Evolutionary conservation across 108 stramenopile species (phyloP), one percentile per base, ranked within the genome.

Genomic region (Discostella pseudostelligera): DNA sequence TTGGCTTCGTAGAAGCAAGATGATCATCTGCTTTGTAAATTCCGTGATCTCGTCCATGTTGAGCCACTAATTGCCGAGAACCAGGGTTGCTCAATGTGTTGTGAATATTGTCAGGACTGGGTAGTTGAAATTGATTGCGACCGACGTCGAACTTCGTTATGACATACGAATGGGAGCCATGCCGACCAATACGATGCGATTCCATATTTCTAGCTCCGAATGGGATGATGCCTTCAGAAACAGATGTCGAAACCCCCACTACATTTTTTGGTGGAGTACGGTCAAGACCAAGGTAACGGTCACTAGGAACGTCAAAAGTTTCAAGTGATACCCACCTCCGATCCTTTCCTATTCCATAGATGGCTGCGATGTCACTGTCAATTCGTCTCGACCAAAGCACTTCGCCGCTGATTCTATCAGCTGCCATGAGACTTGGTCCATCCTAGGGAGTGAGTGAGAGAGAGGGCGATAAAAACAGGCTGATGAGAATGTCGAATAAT

Each of bases 271-370:
- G 58, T 59, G 53, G n/a, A 29, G 17, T 36, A 26, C 43, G 28
- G 8, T 67, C n/a, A n/a, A n/a, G 66, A 32, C 51, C 74, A 56
- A 56, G 45, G 10, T 59, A 39, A 13, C 55, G 63, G 39, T 67
- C 56, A 19, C 56, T 54, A 37, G 74, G 48, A 39, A 67, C 74
- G 9, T 87, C 82, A 70, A 84, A 54, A 4, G 86, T 82, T 35
- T 74, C 72, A 0, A 88, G 59, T 17, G 84, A 62, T 58, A 81
- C 58, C 87, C 90, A 92, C 32, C 53, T 69, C 9, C 73, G 78
- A 16, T 49, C 82, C 21, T 50, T 69, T 13, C 84, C 70, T 16
- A 93, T 74, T 21, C 88, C 91, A 69, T 88, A 93, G 7, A 93
- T 87, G 17, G 85, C 76, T 22, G 88, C 81, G 22, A 93, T 62